Evolutionary conservation across 177 flowering plant species (phyloP).

Genomic region (Tripterygium wilfordii): DNA sequence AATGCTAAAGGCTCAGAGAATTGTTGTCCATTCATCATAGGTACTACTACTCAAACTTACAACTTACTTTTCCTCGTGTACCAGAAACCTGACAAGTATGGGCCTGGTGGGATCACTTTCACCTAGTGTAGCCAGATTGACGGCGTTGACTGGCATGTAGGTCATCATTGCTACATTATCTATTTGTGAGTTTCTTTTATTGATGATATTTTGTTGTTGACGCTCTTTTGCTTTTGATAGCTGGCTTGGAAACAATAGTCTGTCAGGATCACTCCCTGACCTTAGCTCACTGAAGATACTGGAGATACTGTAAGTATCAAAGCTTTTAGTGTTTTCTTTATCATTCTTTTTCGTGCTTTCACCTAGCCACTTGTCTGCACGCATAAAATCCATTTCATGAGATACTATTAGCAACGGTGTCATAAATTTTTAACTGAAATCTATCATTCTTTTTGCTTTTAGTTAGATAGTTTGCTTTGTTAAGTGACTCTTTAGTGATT

Average conservation of each 20-base stretch:
- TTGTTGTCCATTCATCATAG: not conserved
- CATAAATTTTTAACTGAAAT: not conserved
- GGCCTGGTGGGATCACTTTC: slow-evolving; percentile 75
- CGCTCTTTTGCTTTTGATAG: slow-evolving; percentile 33
- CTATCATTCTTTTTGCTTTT: not conserved
- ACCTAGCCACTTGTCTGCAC: not conserved
- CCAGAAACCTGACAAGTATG: slow-evolving; percentile 78
- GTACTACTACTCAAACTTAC: not conserved
- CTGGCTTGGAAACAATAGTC: slow-evolving; percentile 65
- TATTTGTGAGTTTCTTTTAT: not conserved
- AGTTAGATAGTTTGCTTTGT: not conserved
- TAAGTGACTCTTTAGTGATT: not conserved
- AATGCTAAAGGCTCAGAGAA: not conserved
- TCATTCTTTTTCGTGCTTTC: slow-evolving; percentile 2
- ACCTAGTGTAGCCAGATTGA: slow-evolving; percentile 56
- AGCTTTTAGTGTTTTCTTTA: not conserved
- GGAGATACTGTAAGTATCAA: slow-evolving; percentile 56
- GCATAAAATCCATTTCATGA: no score
- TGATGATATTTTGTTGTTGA: slow-evolving; percentile 4
- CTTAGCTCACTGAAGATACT: slow-evolving; percentile 54
- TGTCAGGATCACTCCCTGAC: slow-evolving; percentile 76
- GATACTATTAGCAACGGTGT: not conserved
- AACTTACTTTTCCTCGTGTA: slow-evolving; percentile 5
- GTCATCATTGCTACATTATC: slow-evolving; percentile 13
- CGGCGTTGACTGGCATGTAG: slow-evolving; percentile 75